phyloP scores from a whole-genome alignment of 306 rosid genomes.

The Sicyos baderoa region DNA sequence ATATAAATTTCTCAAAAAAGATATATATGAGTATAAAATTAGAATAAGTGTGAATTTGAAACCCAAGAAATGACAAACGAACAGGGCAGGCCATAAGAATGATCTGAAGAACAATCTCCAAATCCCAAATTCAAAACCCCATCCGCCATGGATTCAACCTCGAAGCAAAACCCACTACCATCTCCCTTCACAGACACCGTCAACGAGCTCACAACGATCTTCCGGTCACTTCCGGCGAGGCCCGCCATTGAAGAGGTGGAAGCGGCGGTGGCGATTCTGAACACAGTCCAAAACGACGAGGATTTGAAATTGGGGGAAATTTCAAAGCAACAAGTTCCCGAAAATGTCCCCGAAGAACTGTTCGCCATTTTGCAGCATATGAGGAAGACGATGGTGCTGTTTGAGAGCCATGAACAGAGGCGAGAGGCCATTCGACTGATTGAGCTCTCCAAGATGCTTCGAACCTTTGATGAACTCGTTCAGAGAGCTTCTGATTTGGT shows the following conservation, averaged over 20 bases:
- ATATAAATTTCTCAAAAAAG: too few relatives aligned
- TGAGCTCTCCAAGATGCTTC: constrained; percentile 48
- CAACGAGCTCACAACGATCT: constrained; percentile 49
- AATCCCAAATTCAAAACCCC: background rate
- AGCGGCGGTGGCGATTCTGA: constrained; percentile 55
- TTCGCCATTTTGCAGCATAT: constrained; percentile 50
- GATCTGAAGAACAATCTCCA: background rate
- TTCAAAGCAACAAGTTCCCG: constrained; percentile 32
- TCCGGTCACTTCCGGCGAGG: constrained; percentile 66
- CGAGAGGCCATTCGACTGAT: constrained; percentile 54
- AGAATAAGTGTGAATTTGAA: background rate
- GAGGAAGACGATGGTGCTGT: constrained; percentile 47
- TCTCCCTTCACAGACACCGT: constrained; percentile 40
- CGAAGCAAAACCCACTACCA: constrained; percentile 30
- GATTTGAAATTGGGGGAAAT: constrained; percentile 50
- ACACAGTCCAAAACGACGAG: constrained; percentile 55
- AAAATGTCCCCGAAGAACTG: constrained; percentile 46
- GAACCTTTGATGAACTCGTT: constrained; percentile 59
- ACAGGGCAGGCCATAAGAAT: background rate
- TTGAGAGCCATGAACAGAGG: constrained; percentile 49
- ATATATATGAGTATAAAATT: background rate
- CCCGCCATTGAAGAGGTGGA: constrained; percentile 71
- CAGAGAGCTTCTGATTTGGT: constrained; percentile 62
- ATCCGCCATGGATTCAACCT: constrained; percentile 39
- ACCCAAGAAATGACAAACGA: background rate